A percentile compares a stretch with the other conserved stretches of the same genome.
Evolutionary conservation across 805 yeast genomes (phyloP).

Genomic region (Wickerhamiella brachini): DNA sequence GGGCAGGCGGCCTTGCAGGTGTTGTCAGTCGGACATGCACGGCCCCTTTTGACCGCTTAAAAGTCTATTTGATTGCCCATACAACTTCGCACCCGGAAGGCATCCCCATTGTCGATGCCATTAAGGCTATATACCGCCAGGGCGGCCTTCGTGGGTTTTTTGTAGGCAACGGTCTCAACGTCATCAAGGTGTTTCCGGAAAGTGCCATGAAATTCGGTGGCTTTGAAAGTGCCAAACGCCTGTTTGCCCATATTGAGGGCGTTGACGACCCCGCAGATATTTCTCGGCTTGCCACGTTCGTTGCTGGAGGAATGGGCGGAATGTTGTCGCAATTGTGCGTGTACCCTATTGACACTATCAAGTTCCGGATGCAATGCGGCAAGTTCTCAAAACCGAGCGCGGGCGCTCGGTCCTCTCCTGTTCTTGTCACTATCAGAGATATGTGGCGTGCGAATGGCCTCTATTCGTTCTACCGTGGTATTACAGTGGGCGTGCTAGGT

Average conservation of each 20-base stretch:
- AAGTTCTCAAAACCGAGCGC: conserved; percentile 44
- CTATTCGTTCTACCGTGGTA: conserved; percentile 69
- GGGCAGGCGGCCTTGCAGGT: conserved; percentile 93
- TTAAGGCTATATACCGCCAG: conserved; percentile 64
- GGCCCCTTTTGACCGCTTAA: conserved; percentile 91
- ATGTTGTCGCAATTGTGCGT: conserved; percentile 84
- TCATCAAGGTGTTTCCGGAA: conserved; percentile 90
- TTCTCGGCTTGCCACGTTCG: conserved; percentile 64
- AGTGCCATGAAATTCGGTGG: conserved; percentile 96
- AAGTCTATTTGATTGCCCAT: conserved; percentile 86
- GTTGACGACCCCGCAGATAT: conserved; percentile 53
- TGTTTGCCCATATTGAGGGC: conserved; percentile 65
- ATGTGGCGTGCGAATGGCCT: conserved; percentile 76
- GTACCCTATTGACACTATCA: conserved; percentile 89
- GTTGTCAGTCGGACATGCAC: conserved; percentile 93
- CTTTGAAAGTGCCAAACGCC: conserved; percentile 72
- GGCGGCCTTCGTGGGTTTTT: conserved; percentile 84
- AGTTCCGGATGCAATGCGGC: conserved; percentile 88
- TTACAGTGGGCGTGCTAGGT: conserved; percentile 83
- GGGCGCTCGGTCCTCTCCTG: conserved; percentile 21
- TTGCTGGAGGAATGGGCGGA: conserved; percentile 95
- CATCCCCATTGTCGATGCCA: conserved; percentile 71
- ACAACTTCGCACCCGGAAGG: conserved; percentile 26
- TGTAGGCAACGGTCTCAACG: conserved; percentile 89
- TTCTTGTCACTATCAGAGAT: conserved; percentile 54